phyloP scores from a whole-genome alignment of 495 filamentous ascomycete genomes.

The Venustampulla echinocandica region DNA sequence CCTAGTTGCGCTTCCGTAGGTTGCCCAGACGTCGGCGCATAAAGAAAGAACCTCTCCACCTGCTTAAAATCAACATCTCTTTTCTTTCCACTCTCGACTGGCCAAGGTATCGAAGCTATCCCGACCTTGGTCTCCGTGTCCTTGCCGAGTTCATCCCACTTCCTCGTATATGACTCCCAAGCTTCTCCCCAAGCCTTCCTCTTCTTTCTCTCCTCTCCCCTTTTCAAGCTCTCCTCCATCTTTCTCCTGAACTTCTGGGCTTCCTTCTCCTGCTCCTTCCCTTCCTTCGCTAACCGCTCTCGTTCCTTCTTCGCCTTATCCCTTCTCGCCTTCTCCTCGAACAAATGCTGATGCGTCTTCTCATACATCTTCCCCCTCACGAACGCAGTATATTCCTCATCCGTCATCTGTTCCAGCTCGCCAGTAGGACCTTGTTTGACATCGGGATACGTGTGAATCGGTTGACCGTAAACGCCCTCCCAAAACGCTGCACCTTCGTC shows the following conservation, averaged over 20 bases:
- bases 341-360: slow-evolving; percentile 60
- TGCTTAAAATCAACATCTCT: slow-evolving; percentile 53
- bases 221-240: slow-evolving; percentile 27
- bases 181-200: slow-evolving; percentile 23
- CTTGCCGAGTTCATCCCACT: slow-evolving; percentile 53
- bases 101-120: slow-evolving; percentile 60
- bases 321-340: slow-evolving; percentile 43
- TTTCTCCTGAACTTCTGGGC: slow-evolving; percentile 32
- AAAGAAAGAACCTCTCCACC: slow-evolving; percentile 54
- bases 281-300: slow-evolving; percentile 30
- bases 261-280: slow-evolving; percentile 40
- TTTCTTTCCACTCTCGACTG: slow-evolving; percentile 54
- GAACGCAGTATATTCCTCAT: slow-evolving; percentile 81
- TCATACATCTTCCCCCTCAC: slow-evolving; percentile 91
- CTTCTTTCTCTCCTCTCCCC: slow-evolving; percentile 21
- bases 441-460: slow-evolving; percentile 59
- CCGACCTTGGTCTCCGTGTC: slow-evolving; percentile 23
- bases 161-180: slow-evolving; percentile 56
- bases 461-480: slow-evolving; percentile 91
- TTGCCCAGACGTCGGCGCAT: slow-evolving; percentile 33
- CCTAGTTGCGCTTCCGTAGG: slow-evolving; percentile 33
- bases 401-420: slow-evolving; percentile 75
- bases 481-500: slow-evolving; percentile 95
- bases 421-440: slow-evolving; percentile 34
- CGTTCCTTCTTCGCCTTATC: slow-evolving; percentile 33